A percentile compares a stretch with the other conserved stretches of the same genome.
Evolutionary conservation across 2,329 filamentous ascomycete species (phyloP).

Genomic region (Pseudogymnoascus sp.): DNA sequence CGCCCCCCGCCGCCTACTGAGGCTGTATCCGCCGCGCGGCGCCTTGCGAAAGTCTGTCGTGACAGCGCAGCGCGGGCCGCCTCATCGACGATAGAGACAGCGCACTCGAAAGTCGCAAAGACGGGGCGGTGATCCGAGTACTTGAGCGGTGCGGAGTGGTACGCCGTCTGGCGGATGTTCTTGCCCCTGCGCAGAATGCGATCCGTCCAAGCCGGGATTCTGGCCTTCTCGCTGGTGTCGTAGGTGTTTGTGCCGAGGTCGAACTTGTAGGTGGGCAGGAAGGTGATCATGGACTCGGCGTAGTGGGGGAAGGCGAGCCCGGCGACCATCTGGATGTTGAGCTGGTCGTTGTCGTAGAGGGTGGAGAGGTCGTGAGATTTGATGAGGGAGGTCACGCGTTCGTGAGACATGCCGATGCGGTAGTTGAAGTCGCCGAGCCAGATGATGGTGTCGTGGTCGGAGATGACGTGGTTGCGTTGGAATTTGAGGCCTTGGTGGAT

Average conservation of each 20-base stretch:
- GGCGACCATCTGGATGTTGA: slow-evolving; percentile 94
- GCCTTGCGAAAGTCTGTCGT: slow-evolving; percentile 61
- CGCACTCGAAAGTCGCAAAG: slow-evolving; percentile 79
- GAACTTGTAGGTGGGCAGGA: slow-evolving; percentile 92
- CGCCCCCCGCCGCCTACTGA: slow-evolving; percentile 45
- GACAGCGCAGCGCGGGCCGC: slow-evolving; percentile 62
- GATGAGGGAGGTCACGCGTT: slow-evolving; percentile 67
- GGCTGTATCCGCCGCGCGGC: slow-evolving; percentile 55
- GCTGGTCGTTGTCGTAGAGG: slow-evolving; percentile 86
- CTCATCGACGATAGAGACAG: slow-evolving; percentile 74
- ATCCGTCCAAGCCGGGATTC: slow-evolving; percentile 96
- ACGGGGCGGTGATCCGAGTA: slow-evolving; percentile 98
- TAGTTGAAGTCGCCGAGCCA: slow-evolving; percentile 99
- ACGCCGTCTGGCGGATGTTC: slow-evolving; percentile 74
- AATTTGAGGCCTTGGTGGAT: slow-evolving; percentile 73
- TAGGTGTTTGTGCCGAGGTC: slow-evolving; percentile 83
- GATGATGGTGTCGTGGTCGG: slow-evolving; percentile 81
- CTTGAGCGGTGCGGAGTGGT: slow-evolving; percentile 69
- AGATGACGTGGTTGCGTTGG: slow-evolving; percentile 81
- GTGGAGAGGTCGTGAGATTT: slow-evolving; percentile 63
- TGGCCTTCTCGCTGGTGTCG: slow-evolving; percentile 84
- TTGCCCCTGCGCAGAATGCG: slow-evolving; percentile 79
- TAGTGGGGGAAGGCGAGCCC: slow-evolving; percentile 86
- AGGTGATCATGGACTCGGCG: slow-evolving; percentile 78
- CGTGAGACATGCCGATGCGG: slow-evolving; percentile 75